Percentiles rank a stretch among this genome's conserved stretches.
Conservation (phyloP, 116 monocot genomes). For the Zostera marina region DNA sequence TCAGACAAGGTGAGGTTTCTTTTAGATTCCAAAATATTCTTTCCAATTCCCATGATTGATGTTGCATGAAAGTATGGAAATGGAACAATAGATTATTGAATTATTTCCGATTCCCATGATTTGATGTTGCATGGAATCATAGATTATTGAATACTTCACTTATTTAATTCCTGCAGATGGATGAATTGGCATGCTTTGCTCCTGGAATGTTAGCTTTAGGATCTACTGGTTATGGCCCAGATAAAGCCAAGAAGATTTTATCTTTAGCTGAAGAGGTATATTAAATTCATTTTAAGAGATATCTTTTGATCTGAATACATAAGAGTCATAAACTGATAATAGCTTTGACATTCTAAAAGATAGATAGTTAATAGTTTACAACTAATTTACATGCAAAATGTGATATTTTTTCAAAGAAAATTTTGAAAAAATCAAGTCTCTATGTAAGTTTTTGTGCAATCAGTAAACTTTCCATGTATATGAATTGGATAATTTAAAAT, state of each 20-base stretch:
- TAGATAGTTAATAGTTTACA: not conserved
- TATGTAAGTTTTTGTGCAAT: too few species aligned
- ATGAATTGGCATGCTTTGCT: constrained; percentile 89
- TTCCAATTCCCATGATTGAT: not conserved
- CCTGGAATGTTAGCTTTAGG: constrained; percentile 92
- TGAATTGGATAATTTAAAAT: too few species aligned
- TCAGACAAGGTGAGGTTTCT: constrained; percentile 48
- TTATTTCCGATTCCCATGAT: too few species aligned
- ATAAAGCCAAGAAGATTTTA: constrained; percentile 51
- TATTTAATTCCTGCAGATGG: constrained; percentile 47
- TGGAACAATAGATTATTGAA: not conserved
- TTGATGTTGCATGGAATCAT: not conserved
- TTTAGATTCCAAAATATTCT: not conserved
- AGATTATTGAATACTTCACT: not conserved
- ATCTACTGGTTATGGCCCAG: constrained; percentile 55
- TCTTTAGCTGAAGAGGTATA: constrained; percentile 70
- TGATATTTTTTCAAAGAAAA: too few species aligned
- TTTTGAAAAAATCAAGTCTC: too few species aligned
- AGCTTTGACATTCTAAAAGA: not conserved
- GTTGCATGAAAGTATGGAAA: not conserved
- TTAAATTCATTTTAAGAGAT: not conserved
- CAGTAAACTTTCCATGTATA: too few species aligned
- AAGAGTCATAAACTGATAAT: too few species aligned
- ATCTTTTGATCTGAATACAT: not conserved
- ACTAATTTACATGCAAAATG: not conserved